Conservation (phyloP, 257 asterid species). For the Nicotiana tomentosiformis region DNA sequence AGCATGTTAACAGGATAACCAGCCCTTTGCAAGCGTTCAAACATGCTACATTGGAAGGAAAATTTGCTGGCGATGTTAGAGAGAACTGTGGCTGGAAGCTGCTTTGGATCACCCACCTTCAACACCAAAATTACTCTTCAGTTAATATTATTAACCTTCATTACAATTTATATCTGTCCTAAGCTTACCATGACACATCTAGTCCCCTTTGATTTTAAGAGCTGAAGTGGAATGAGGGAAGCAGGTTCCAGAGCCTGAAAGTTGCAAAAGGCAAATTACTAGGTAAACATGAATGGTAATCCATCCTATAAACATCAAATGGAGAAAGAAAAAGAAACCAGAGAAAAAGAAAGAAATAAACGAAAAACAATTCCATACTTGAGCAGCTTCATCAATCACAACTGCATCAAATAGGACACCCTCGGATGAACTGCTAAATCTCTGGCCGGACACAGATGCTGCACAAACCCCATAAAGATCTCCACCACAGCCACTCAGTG, state of each 20-base stretch:
- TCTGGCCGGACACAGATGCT: slow-evolving; percentile 63
- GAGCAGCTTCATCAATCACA: slow-evolving; percentile 99
- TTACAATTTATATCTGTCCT: slow-evolving; percentile 16
- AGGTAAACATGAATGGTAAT: not conserved
- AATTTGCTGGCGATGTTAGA: slow-evolving; percentile 89
- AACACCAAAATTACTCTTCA: slow-evolving; percentile 17
- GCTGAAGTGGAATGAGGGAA: slow-evolving; percentile 95
- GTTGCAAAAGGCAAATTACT: slow-evolving; percentile 4
- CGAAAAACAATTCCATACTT: slow-evolving; percentile 37
- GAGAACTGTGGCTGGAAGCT: slow-evolving; percentile 97
- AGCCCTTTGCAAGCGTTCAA: slow-evolving; percentile 95
- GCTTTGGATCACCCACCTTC: slow-evolving; percentile 99
- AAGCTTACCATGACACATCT: slow-evolving; percentile 86
- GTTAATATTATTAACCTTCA: slow-evolving; percentile 10
- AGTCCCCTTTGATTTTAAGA: slow-evolving; percentile 80
- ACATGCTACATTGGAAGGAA: slow-evolving; percentile 95
- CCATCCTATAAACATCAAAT: slow-evolving; percentile 6
- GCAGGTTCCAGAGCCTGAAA: slow-evolving; percentile 95
- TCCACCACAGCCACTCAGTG: slow-evolving; percentile 99
- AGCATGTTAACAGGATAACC: slow-evolving; percentile 97
- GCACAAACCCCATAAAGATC: slow-evolving; percentile 89
- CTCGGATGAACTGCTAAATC: slow-evolving; percentile 62
- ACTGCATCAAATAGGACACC: slow-evolving; percentile 85
- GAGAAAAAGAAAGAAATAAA: slow-evolving; percentile 5
- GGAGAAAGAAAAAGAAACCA: slow-evolving; percentile 15